Percentiles rank a stretch among this genome's conserved stretches.
Evolutionary conservation across 768 basidiomycete genomes (phyloP).

Genomic region (Solioccasus polychromus): DNA sequence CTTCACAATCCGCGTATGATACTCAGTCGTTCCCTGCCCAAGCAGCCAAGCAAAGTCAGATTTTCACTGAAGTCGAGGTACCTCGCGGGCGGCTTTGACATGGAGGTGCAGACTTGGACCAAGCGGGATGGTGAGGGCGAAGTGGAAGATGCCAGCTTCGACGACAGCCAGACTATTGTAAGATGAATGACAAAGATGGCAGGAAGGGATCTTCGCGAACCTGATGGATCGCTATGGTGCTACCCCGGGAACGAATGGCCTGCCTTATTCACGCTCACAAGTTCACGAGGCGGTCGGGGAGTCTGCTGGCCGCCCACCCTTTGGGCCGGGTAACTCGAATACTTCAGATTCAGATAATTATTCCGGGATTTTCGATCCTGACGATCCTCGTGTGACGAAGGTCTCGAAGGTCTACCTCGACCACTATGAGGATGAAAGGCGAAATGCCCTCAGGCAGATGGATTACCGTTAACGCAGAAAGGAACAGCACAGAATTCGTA

Average conservation of each 20-base stretch:
- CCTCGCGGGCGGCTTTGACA: constrained; percentile 17
- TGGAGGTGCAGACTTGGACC: constrained; percentile 21
- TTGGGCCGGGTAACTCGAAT: constrained; percentile 41
- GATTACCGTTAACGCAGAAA: constrained; percentile 67
- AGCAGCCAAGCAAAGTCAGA: constrained; percentile 35
- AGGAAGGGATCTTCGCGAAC: constrained; percentile 28
- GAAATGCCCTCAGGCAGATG: constrained; percentile 59
- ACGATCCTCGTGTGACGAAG: constrained; percentile 71
- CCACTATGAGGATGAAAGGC: constrained; percentile 62
- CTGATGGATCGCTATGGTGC: constrained; percentile 32
- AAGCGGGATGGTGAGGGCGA: constrained; percentile 5
- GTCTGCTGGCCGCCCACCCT: constrained; percentile 6
- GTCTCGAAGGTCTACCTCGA: constrained; percentile 46
- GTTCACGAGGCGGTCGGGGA: constrained; percentile 15
- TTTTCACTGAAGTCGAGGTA: constrained; percentile 32
- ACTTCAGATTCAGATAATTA: constrained; percentile 38
- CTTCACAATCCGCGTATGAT: constrained; percentile 46
- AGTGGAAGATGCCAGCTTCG: constrained; percentile 21
- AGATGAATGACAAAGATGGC: constrained; percentile 23
- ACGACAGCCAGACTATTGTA: constrained; percentile 10
- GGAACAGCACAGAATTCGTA: constrained; percentile 58
- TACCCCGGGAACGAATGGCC: constrained; percentile 18
- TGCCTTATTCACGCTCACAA: constrained; percentile 25
- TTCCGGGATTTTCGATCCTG: constrained; percentile 61
- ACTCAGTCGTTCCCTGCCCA: constrained; percentile 7